A percentile compares a stretch with the other conserved stretches of the same genome.
phyloP scores from a whole-genome alignment of 345 rosid species.

The Arabidopsis thaliana region DNA sequence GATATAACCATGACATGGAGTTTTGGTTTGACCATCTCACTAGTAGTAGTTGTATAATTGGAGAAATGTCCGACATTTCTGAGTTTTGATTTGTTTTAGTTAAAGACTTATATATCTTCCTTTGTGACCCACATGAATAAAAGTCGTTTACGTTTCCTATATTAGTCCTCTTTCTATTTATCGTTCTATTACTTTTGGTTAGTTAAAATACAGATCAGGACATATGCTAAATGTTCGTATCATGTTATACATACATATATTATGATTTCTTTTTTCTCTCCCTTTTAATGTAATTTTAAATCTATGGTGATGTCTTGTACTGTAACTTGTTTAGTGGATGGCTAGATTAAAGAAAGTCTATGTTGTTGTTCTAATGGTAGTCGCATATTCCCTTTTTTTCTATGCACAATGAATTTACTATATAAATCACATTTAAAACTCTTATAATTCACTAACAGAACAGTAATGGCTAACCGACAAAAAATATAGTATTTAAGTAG shows the following conservation, averaged over 20 bases:
- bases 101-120: neutral
- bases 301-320: constrained; percentile 10
- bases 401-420: constrained; percentile 15
- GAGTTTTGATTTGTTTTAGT: constrained; percentile 29
- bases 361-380: constrained; percentile 8
- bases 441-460: neutral
- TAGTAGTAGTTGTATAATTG: constrained; percentile 15
- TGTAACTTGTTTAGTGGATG: constrained; percentile 13
- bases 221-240: constrained; percentile 1
- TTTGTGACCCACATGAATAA: constrained; percentile 12
- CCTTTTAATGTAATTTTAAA: neutral
- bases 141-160: constrained; percentile 6
- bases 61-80: constrained; percentile 29
- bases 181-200: neutral
- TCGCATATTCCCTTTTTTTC: constrained; percentile 23
- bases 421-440: constrained; percentile 14
- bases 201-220: neutral
- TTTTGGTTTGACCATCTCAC: constrained; percentile 42
- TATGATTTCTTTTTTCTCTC: too few species aligned
- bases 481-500: neutral
- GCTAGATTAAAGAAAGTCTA: constrained; percentile 12
- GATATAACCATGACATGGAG: constrained; percentile 32
- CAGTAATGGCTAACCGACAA: constrained; percentile 21
- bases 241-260: neutral
- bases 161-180: neutral